A percentile compares a stretch with the other conserved stretches of the same genome.
Conservation (phyloP, 306 rosid species). For the Oemleria cerasiformis region DNA sequence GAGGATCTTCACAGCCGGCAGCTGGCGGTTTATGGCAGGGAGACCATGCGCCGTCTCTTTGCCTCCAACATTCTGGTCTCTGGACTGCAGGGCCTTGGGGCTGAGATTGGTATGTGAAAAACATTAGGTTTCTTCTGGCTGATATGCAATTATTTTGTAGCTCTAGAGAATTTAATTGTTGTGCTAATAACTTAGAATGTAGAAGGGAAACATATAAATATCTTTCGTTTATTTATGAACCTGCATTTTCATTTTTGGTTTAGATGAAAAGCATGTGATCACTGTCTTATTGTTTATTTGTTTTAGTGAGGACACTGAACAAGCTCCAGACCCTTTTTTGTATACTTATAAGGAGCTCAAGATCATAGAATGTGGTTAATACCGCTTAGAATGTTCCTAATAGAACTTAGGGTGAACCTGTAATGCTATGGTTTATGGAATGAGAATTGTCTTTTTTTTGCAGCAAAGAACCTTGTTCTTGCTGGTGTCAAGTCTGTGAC, state of each 20-base stretch:
- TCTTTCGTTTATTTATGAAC: neutral
- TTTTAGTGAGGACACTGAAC: no score
- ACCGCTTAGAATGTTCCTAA: neutral
- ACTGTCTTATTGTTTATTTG: no score
- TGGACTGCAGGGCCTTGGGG: slow-evolving; percentile 34
- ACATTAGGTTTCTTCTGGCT: neutral
- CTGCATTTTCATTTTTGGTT: neutral
- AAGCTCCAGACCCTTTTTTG: neutral
- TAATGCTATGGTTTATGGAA: neutral
- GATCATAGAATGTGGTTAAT: neutral
- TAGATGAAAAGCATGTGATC: neutral
- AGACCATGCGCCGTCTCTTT: slow-evolving; percentile 37
- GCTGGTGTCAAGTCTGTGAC: slow-evolving; percentile 32
- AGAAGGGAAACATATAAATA: neutral
- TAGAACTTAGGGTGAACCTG: neutral
- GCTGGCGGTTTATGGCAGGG: slow-evolving; percentile 36
- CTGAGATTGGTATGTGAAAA: slow-evolving; percentile 29
- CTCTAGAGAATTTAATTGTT: neutral
- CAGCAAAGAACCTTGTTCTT: slow-evolving; percentile 31
- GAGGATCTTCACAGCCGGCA: slow-evolving; percentile 38
- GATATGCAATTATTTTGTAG: neutral
- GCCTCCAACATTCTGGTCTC: slow-evolving; percentile 32
- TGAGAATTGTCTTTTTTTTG: neutral
- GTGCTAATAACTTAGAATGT: neutral
- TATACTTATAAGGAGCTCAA: neutral